Evolutionary conservation across 2,329 filamentous ascomycete species (phyloP), one percentile per base, ranked within the genome.

Genomic region (Fusarium sp.): DNA sequence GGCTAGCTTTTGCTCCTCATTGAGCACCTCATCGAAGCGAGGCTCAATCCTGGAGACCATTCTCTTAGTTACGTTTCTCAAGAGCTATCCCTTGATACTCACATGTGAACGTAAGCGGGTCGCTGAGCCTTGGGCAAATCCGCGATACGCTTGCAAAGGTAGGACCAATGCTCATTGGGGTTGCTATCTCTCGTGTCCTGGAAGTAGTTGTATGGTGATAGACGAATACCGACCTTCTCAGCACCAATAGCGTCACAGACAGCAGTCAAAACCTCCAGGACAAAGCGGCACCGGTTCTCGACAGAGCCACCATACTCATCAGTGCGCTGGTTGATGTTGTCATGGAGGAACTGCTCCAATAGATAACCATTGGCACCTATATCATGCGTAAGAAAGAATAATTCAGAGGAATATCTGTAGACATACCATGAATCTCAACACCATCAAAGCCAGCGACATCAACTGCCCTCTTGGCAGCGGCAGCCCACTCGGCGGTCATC

Each of bases 381-480:
- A 20, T 7, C 7, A 24, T 17, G 5, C 35, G 40, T 59, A 10
- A 67, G 57, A 14, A 17, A 5, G 22, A 27, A 22, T 27, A 51
- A 9, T 24, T 6, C 1, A 8, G 42, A 20, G 9, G 24, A 35
- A 16, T 29, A 17, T 17, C 12, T 29, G 10, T 20, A 22, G 29
- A 49, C 57, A 38, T 62, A 72, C 80, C 85, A 70, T 88, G 85
- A n/a, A 86, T 79, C 74, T 95, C 93, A 61, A 95, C 89, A 6
- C 89, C 90, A 77, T 95, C 93, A 53, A 92, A 91, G 0, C 93
- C 93, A 3, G 88, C 89, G 1, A 62, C 69, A 1, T 87, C 85
- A 2, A 93, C 80, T 1, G 92, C 87, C n/a, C 89, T 83, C 75
- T 86, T 86, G 0, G 86, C 82, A 0, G 88, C 87, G 0, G 84